Base-by-base conservation (phyloP, 371 early-diverging fungal genomes). In the Actinomortierella ambigua region DNA sequence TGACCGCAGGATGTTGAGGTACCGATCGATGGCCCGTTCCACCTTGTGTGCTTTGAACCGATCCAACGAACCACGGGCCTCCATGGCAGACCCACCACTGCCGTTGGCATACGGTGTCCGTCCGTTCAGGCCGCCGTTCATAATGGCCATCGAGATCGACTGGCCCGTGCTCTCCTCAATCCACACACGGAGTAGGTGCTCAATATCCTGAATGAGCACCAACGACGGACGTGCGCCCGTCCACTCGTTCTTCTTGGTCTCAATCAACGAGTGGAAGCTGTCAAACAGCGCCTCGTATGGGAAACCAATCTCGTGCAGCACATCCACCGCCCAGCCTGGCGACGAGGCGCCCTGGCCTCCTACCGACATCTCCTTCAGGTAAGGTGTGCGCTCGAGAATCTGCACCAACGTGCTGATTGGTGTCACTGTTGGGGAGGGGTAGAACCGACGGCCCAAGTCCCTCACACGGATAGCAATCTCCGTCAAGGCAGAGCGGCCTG, bases 371-470 rank as follows among this genome's bases (percentile, higher is more conserved):
- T 66, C 63, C 53, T 59, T 55, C 54, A 73, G 27, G 43, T 73
- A 67, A 7, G 75, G 75, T 44, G 66, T 67, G 4, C 75, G 59
- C 43, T 73, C 75, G 43, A 73, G 53, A 15, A 63, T 61, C 39
- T 73, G 75, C 7, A 73, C 75, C 67, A 73, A 59, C 6, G 54
- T 63, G 18, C 60, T 50, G 41, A 73, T 66, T 3, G 75, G 75
- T 1, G 64, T 63, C 0, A 84, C 81, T 57, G 78, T 78, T 23
- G 83, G 85, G 24, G 84, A 77, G 0, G 82, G 77, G 53, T 68
- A 78, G 65, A 82, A 84, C 23, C 77, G 65, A 3, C 65, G 51
- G 11, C 85, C 85, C 9, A 85, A 39, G 27, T 73, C 75, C 29
- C 65, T 67, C 50, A 81, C 63, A 40, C 68, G 75, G 11, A 78